phyloP scores from a whole-genome alignment of 2,329 filamentous ascomycete species.

The Paramyrothecium sp. region DNA sequence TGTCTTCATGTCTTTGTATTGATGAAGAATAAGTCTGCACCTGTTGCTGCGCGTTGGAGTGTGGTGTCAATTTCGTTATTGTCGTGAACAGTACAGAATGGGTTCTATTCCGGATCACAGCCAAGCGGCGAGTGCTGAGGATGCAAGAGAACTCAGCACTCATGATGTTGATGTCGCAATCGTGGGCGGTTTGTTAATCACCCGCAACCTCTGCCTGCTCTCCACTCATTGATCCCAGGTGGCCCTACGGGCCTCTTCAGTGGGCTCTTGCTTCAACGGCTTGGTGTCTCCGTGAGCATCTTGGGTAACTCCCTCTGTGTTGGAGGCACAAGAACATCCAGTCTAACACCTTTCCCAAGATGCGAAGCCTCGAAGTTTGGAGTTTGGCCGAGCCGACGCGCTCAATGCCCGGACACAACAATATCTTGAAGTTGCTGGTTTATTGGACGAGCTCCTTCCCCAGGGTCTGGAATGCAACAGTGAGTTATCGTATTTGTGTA shows the following conservation, averaged over 20 bases:
- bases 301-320: constrained; percentile 23
- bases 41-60: too few relatives aligned
- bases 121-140: too few relatives aligned
- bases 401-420: constrained; percentile 49
- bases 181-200: constrained; percentile 28
- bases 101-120: too few relatives aligned
- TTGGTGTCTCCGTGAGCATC: constrained; percentile 39
- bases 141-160: too few relatives aligned
- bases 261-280: constrained; percentile 38
- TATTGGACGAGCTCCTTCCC: constrained; percentile 38
- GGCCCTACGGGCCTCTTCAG: constrained; percentile 46
- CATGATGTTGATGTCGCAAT: constrained; percentile 30
- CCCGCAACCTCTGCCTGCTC: neutral
- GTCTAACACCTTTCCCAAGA: constrained; percentile 22
- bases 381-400: constrained; percentile 45
- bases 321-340: neutral
- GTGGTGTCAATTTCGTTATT: too few relatives aligned
- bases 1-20: too few relatives aligned
- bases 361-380: constrained; percentile 33
- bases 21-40: too few relatives aligned
- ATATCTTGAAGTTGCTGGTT: constrained; percentile 41
- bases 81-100: too few relatives aligned
- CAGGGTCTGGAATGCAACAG: constrained; percentile 48
- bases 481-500: constrained; percentile 19
- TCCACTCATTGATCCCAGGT: constrained; percentile 19